Conservation (phyloP, 768 basidiomycete genomes). For the Boletus speciosus region DNA sequence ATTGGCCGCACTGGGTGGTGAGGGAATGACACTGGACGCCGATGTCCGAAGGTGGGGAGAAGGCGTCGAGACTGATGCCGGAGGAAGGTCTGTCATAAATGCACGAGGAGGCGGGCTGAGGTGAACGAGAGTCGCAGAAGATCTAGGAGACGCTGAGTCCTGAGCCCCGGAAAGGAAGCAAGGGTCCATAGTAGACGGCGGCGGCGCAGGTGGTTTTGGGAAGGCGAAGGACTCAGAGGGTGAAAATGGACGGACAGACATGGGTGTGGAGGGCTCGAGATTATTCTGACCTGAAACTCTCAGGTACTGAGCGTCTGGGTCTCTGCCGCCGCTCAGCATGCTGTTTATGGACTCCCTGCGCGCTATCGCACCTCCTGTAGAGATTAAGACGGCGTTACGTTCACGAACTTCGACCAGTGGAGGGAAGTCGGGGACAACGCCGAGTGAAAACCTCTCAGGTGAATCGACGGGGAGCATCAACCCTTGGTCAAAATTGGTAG, state of each 20-base stretch:
- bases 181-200: neutral
- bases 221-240: conserved; percentile 67
- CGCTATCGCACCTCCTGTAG: conserved; percentile 22
- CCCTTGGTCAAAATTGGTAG: conserved; percentile 53
- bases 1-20: conserved; percentile 6
- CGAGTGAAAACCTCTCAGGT: conserved; percentile 6
- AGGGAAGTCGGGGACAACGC: conserved; percentile 39
- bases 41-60: conserved; percentile 9
- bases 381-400: conserved; percentile 22
- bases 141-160: conserved; percentile 1
- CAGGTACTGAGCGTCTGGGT: conserved; percentile 41
- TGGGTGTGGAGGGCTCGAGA: conserved; percentile 40
- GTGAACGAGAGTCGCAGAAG: conserved; percentile 20
- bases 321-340: conserved; percentile 35
- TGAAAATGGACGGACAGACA: conserved; percentile 65
- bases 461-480: conserved; percentile 24
- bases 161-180: neutral
- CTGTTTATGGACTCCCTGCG: conserved; percentile 41
- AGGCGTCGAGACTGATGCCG: conserved; percentile 13
- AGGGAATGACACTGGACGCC: neutral
- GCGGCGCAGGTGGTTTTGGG: conserved; percentile 53
- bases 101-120: conserved; percentile 15
- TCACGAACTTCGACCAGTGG: conserved; percentile 56
- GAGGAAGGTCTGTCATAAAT: conserved; percentile 9
- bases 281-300: conserved; percentile 25